Evolutionary conservation across 2,329 filamentous ascomycete genomes (phyloP).

Genomic region (Penicillium sp.): DNA sequence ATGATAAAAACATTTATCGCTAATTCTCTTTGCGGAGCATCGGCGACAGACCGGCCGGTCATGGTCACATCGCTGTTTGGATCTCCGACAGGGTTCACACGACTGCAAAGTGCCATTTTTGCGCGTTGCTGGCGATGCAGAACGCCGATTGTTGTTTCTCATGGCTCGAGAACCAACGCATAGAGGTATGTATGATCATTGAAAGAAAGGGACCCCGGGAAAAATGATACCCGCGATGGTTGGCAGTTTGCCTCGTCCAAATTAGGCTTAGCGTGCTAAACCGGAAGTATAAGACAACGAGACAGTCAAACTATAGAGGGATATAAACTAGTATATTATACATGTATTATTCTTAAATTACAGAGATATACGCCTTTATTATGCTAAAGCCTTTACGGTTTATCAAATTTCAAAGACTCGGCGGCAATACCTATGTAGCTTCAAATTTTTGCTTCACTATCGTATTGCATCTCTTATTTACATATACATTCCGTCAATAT

Average conservation of each 20-base stretch:
- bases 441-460: too few species aligned
- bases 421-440: too few species aligned
- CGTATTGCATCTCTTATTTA: neutral
- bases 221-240: neutral
- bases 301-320: too few species aligned
- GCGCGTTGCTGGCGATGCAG: conserved; percentile 31
- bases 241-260: neutral
- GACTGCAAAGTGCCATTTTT: conserved; percentile 40
- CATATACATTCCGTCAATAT: neutral
- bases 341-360: too few species aligned
- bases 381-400: too few species aligned
- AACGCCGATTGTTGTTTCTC: conserved; percentile 22
- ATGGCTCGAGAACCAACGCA: conserved; percentile 9
- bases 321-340: too few species aligned
- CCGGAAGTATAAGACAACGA: neutral
- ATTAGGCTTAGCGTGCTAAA: conserved; percentile 5
- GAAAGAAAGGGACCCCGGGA: neutral
- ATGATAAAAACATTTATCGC: conserved; percentile 38
- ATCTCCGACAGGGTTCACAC: conserved; percentile 41
- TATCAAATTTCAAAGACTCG: too few species aligned
- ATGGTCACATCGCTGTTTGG: conserved; percentile 41
- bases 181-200: neutral
- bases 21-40: conserved; percentile 33
- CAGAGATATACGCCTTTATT: too few species aligned
- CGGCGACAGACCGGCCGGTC: conserved; percentile 35